phyloP scores from a whole-genome alignment of 2,329 filamentous ascomycete species.

The Aspergillus ibericus region DNA sequence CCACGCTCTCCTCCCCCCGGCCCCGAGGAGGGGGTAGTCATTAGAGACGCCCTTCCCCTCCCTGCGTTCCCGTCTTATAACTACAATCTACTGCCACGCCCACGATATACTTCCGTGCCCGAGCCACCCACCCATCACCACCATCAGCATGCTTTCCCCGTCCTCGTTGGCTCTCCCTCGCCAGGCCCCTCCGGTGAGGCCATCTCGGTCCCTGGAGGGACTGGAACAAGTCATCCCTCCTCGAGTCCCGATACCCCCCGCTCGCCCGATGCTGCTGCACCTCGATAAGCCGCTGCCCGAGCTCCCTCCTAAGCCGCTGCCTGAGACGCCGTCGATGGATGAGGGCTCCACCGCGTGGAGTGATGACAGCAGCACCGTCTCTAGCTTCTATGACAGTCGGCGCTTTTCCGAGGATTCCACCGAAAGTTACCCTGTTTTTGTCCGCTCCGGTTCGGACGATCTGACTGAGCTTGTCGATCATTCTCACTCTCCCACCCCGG shows the following conservation, averaged over 20 bases:
- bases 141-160: constrained; percentile 25
- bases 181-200: constrained; percentile 34
- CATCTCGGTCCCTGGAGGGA: constrained; percentile 38
- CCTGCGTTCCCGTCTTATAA: background rate
- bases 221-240: constrained; percentile 39
- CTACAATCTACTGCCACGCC: background rate
- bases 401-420: constrained; percentile 23
- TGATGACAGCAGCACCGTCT: constrained; percentile 29
- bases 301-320: constrained; percentile 30
- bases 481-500: constrained; percentile 24
- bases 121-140: background rate
- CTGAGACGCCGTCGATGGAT: constrained; percentile 19
- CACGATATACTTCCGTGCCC: background rate
- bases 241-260: constrained; percentile 13
- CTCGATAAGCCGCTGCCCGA: constrained; percentile 36
- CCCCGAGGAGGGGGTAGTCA: background rate
- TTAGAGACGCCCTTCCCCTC: background rate
- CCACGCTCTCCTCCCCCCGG: constrained; percentile 1
- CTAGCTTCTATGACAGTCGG: constrained; percentile 22
- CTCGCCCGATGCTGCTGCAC: constrained; percentile 20
- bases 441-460: constrained; percentile 31
- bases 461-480: constrained; percentile 28
- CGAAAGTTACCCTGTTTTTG: constrained; percentile 35
- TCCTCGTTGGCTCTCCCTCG: constrained; percentile 21
- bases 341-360: constrained; percentile 30